Conservation (phyloP, 2,329 filamentous ascomycete genomes). For the Aspergillus quadrilineatus region DNA sequence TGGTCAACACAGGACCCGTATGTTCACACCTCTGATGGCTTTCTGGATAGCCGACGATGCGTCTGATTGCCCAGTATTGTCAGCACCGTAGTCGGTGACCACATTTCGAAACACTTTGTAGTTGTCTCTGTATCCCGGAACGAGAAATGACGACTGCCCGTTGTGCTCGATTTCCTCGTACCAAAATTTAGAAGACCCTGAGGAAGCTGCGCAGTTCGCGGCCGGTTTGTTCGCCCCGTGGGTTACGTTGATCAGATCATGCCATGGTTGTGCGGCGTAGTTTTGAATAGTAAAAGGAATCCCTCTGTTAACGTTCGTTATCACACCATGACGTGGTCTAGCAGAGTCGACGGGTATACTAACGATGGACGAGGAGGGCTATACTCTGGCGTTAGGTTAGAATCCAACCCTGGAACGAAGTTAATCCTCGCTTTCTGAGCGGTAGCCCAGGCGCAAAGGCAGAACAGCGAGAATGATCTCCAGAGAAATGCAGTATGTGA, state of each 20-base stretch:
- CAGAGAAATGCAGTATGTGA: neutral
- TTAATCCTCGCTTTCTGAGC: constrained; percentile 1
- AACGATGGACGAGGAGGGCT: constrained; percentile 10
- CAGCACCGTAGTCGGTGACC: constrained; percentile 34
- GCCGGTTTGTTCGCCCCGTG: constrained; percentile 6
- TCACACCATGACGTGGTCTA: neutral
- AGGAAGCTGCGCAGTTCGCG: constrained; percentile 7
- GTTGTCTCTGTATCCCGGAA: constrained; percentile 24
- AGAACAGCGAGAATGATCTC: neutral
- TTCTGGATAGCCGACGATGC: constrained; percentile 30
- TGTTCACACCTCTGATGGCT: constrained; percentile 29
- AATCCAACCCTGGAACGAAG: neutral
- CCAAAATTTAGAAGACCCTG: constrained; percentile 23
- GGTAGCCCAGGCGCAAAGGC: constrained; percentile 2
- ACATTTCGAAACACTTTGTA: constrained; percentile 40
- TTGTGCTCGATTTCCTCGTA: constrained; percentile 31
- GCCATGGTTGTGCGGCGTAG: constrained; percentile 21
- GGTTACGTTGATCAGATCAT: constrained; percentile 9
- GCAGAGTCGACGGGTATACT: neutral
- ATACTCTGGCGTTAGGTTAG: constrained; percentile 7
- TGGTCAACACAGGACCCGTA: neutral
- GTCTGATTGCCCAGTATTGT: constrained; percentile 33
- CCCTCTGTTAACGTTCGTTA: constrained; percentile 16
- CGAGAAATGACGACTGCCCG: constrained; percentile 30
- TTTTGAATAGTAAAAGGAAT: constrained; percentile 23